These are phyloP conservation scores for Populus davidiana DNA, from an alignment of 345 rosid species.

Conservation along the genomic window DNA sequence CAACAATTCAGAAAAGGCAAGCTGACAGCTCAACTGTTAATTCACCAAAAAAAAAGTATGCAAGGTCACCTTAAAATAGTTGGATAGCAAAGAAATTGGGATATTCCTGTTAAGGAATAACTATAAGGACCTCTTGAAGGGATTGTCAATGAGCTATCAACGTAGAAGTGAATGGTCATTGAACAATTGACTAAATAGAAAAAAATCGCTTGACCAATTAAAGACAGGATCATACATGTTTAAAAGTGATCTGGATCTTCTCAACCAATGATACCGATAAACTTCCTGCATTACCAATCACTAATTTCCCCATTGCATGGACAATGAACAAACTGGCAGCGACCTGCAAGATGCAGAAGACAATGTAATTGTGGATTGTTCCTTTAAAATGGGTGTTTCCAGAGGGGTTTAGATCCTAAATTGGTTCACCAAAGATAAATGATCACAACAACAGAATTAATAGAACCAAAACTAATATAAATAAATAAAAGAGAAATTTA, in stretches of 20 bases:
- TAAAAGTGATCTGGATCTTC: slow-evolving; percentile 45
- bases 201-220: background rate
- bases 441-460: background rate
- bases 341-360: slow-evolving; percentile 48
- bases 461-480: background rate
- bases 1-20: slow-evolving; percentile 72
- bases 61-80: background rate
- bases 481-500: background rate
- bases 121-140: background rate
- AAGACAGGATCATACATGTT: slow-evolving; percentile 43
- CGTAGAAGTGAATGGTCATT: background rate
- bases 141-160: background rate
- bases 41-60: slow-evolving; percentile 18
- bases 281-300: slow-evolving; percentile 55
- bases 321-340: slow-evolving; percentile 62
- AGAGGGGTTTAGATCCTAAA: background rate
- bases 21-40: slow-evolving; percentile 64
- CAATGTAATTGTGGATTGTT: background rate
- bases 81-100: background rate
- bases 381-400: background rate
- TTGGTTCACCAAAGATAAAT: background rate
- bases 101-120: background rate
- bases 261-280: slow-evolving; percentile 61
- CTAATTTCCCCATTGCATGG: slow-evolving; percentile 65
- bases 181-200: background rate